phyloP scores from a whole-genome alignment of 2,329 filamentous ascomycete species.

The Microdochium trichocladiopsis region DNA sequence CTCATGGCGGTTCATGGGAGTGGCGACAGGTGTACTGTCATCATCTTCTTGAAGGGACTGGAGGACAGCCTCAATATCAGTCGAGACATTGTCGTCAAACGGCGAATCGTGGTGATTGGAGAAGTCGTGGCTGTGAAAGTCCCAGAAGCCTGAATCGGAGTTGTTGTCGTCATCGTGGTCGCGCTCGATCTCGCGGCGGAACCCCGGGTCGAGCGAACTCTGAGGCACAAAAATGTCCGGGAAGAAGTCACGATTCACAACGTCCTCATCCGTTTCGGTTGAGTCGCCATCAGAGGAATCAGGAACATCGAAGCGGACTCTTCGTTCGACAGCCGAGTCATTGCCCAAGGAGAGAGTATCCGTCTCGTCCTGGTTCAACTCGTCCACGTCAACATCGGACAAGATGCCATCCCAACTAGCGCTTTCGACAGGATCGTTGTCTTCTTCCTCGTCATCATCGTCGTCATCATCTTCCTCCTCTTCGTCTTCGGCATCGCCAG shows the following conservation, averaged over 20 bases:
- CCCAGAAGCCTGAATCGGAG: slow-evolving; percentile 55
- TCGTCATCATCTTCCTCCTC: slow-evolving; percentile 30
- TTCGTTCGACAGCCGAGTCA: slow-evolving; percentile 39
- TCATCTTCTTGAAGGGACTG: slow-evolving; percentile 27
- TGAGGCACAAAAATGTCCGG: slow-evolving; percentile 75
- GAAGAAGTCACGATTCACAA: slow-evolving; percentile 52
- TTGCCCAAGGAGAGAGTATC: slow-evolving; percentile 12
- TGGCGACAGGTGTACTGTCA: slow-evolving; percentile 31
- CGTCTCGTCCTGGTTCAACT: slow-evolving; percentile 32
- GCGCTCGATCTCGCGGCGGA: slow-evolving; percentile 67
- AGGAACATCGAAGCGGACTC: slow-evolving; percentile 67
- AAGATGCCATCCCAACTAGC: slow-evolving; percentile 50
- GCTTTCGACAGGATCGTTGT: slow-evolving; percentile 31
- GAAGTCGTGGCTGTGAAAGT: slow-evolving; percentile 36
- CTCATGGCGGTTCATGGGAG: slow-evolving; percentile 27
- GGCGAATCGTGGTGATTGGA: background rate
- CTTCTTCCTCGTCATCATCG: slow-evolving; percentile 28
- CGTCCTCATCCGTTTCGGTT: slow-evolving; percentile 55
- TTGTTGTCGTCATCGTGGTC: slow-evolving; percentile 50
- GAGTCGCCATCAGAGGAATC: slow-evolving; percentile 61
- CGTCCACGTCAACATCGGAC: slow-evolving; percentile 32
- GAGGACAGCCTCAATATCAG: slow-evolving; percentile 34
- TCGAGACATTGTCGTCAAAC: slow-evolving; percentile 17
- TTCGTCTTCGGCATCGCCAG: slow-evolving; percentile 30
- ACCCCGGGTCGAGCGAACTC: slow-evolving; percentile 62